Evolutionary conservation across 2,329 filamentous ascomycete genomes (phyloP), one percentile per base, ranked within the genome.

Genomic region (Pseudopyricularia javanii): DNA sequence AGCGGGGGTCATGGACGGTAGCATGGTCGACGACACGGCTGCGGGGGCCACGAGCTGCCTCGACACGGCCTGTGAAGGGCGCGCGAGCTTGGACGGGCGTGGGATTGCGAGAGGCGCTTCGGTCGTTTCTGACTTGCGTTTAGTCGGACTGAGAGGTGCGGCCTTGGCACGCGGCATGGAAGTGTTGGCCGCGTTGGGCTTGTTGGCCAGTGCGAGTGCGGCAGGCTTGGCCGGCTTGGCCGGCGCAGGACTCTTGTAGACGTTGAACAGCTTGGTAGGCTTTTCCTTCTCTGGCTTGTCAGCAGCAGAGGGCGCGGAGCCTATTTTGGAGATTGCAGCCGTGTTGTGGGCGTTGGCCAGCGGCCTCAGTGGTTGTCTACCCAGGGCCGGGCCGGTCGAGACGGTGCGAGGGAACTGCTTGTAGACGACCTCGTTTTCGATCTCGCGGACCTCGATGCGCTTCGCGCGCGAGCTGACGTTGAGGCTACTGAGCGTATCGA

Each of bases 401-500:
- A 65, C 61, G 59, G 68, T 59, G n/a, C 81, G 77, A 28, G 85
- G 81, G 53, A 80, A 78, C 52, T 86, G 83, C 64, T 87, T 89
- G 71, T 88, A 94, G 40, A 95, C 84, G 4, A 94, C 85, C 63
- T 96, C 90, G 63, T 97, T 97, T 67, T 97, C 91, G 54, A 95
- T 88, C 66, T 97, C 93, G 50, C 89, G 85, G 11, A 95, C 86
- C 66, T 97, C 91, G 59, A 97, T 96, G 62, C 94, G 89, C 74
- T 96, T 96, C 24, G 91, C 94, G 11, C 91, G 80, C 51, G 93
- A 96, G 62, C 91, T 93, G 62, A 97, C 93, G 63, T 95, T 96
- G 52, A 97, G 73, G 57, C 91, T 95, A 68, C 88, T 95, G 6
- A 96, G 75, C 0, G 91, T 96, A 65, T 97, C 91, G 37, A 95